A percentile compares a stretch with the other conserved stretches of the same genome.
phyloP scores from a whole-genome alignment of 306 rosid genomes.

The Prunus davidiana region DNA sequence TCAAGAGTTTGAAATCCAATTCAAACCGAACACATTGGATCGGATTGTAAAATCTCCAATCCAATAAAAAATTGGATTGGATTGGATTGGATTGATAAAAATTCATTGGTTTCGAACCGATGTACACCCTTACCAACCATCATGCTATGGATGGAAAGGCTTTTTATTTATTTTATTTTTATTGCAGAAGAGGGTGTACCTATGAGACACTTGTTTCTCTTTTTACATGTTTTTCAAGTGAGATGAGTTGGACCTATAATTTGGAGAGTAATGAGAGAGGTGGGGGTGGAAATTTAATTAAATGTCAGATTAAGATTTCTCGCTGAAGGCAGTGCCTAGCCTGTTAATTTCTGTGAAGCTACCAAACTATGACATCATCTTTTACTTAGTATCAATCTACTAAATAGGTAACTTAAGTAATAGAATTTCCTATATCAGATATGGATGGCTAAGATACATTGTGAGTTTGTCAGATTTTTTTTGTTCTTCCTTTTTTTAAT shows the following conservation, averaged over 20 bases:
- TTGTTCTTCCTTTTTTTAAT: too few species aligned
- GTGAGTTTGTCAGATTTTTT: too few species aligned
- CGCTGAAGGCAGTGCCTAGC: background rate
- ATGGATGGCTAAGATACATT: background rate
- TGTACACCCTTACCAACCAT: too few species aligned
- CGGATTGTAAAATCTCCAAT: too few species aligned
- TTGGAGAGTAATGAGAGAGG: too few species aligned
- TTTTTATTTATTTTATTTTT: background rate
- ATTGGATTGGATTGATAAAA: too few species aligned
- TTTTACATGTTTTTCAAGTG: background rate
- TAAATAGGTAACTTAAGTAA: background rate
- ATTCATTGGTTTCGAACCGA: too few species aligned
- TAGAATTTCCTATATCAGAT: background rate
- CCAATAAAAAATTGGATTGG: too few species aligned
- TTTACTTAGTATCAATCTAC: background rate
- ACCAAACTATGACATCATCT: background rate
- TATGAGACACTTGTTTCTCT: background rate
- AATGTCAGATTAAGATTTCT: background rate
- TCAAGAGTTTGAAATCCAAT: too few species aligned
- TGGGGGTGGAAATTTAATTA: too few species aligned
- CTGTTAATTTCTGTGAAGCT: background rate
- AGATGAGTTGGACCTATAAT: conserved; percentile 2
- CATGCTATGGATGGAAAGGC: too few species aligned
- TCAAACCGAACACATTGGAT: too few species aligned
- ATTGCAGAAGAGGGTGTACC: background rate